A percentile compares a stretch with the other conserved stretches of the same genome.
phyloP scores from a whole-genome alignment of 306 rosid species.

The Oxytropis ochrocephala region DNA sequence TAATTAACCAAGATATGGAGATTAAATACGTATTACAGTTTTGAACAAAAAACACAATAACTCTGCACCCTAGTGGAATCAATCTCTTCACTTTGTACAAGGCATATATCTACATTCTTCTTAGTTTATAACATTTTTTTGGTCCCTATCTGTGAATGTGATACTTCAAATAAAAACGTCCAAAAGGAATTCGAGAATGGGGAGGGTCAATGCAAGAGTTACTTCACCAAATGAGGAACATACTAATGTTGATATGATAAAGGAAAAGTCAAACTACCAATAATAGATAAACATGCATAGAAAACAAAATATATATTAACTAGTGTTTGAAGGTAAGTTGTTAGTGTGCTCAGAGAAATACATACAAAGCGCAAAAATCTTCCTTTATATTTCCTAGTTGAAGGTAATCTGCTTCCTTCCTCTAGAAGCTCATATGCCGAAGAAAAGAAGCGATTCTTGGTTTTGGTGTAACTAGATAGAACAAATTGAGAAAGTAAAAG shows the following conservation, averaged over 20 bases:
- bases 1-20: conserved; percentile 20
- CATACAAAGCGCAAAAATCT: too few relatives aligned
- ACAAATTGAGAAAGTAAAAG: neutral
- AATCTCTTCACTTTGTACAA: neutral
- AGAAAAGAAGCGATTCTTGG: neutral
- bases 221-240: neutral
- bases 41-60: neutral
- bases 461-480: neutral
- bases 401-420: too few relatives aligned
- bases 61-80: neutral
- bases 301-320: too few relatives aligned
- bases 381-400: too few relatives aligned
- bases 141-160: neutral
- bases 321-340: too few relatives aligned
- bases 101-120: neutral
- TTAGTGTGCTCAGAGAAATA: too few relatives aligned
- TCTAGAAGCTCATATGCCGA: neutral
- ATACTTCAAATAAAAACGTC: neutral
- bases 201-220: neutral
- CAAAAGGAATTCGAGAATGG: neutral
- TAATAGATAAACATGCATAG: too few relatives aligned
- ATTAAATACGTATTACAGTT: conserved; percentile 4
- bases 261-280: too few relatives aligned
- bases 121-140: neutral
- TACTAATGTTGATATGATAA: neutral